These are phyloP conservation scores for Malus sieversii DNA, from an alignment of 306 rosid genomes.

Conservation along the genomic window DNA sequence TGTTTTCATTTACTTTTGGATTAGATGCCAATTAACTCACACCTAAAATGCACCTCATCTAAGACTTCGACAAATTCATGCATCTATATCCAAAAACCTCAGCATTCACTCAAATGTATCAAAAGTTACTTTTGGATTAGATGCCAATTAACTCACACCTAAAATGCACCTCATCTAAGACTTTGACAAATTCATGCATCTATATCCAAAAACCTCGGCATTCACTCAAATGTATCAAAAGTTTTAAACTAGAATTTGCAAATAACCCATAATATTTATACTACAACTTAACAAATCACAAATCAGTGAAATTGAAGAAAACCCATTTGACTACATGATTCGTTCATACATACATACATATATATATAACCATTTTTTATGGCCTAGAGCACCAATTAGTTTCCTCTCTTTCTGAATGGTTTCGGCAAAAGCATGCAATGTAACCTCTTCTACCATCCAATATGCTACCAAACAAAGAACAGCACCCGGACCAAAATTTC, in stretches of 20 bases:
- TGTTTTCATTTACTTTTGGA: too few species aligned
- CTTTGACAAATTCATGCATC: neutral
- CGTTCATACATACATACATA: neutral
- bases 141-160: too few species aligned
- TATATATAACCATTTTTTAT: neutral
- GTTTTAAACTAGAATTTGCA: neutral
- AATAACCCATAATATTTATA: neutral
- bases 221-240: neutral
- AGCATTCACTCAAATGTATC: neutral
- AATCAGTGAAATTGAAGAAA: neutral
- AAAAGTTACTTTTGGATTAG: neutral
- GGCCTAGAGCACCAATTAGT: neutral
- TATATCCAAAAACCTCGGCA: neutral
- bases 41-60: too few species aligned
- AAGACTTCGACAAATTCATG: neutral
- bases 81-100: neutral
- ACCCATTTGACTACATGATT: neutral
- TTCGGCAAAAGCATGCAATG: too few species aligned
- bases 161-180: too few species aligned
- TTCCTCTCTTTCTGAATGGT: too few species aligned
- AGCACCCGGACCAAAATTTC: too few species aligned
- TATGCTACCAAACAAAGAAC: too few species aligned
- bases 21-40: too few species aligned
- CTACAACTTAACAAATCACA: too few species aligned
- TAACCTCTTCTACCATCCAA: too few species aligned